Base-by-base conservation (phyloP, 495 filamentous ascomycete species). In the Cairneyella variabilis region DNA sequence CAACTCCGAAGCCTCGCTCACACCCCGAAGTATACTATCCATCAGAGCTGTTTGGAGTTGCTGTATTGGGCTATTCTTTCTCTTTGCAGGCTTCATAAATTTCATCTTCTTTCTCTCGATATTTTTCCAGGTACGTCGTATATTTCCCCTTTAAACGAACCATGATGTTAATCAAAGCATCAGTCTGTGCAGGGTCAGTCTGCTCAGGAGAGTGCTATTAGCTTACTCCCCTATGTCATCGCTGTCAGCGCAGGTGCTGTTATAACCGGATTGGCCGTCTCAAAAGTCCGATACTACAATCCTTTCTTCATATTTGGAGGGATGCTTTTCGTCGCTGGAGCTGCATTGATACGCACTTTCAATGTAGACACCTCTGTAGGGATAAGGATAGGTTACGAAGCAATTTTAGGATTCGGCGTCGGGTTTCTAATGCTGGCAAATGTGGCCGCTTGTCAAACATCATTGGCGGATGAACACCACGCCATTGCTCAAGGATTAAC, bases 301-400 rank as follows among this genome's bases (percentile, higher is more conserved):
- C 76, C 75, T 9, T 70, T 76, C 44, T 64, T 79, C 49, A 58
- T 75, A 14, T 50, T 64, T 8, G 71, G 64, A 50, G 70, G 72
- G 61, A 63, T 73, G 25, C 54, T 78, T 22, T 71, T 74, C 46
- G 57, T 75, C 39, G 66, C 76, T 39, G 80, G 80, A 20, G 61
- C 66, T 0, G 80, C 75, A 40, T 64, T 83, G 46, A 70, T 81
- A 48, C 68, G 73, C 6, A 80, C 76, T 2, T 69, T 78, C 12
- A 27, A 46, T 9, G 48, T 75, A 20, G 50, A 71, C 56, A 80
- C 73, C 17, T 71, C 71, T 0, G 58, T 67, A 12, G 43, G 64
- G 16, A 66, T 65, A 16, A 80, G 77, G 78, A 77, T 82, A 54
- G 74, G 74, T n/a, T 81, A 77, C 58, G 76, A 79, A 46, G 69